Percentiles rank a stretch among this genome's conserved stretches.
Conservation (phyloP, 2,329 filamentous ascomycete genomes). For the Cladosporium sp. region DNA sequence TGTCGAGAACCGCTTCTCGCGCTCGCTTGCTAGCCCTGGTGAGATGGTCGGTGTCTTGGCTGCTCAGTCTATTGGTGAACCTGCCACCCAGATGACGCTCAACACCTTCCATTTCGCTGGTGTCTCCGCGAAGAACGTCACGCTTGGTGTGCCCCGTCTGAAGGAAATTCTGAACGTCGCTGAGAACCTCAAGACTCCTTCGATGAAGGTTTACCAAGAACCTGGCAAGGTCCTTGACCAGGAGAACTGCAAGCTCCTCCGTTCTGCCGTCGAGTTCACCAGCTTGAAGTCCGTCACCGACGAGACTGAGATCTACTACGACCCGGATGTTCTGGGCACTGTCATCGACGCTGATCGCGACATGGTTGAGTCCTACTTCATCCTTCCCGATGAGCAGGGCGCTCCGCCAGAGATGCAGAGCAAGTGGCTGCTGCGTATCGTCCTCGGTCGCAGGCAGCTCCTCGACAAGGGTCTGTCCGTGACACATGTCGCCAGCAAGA, state of each 20-base stretch:
- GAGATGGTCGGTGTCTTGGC: conserved; percentile 99
- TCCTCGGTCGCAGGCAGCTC: conserved; percentile 87
- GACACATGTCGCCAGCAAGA: conserved; percentile 79
- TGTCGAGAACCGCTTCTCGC: conserved; percentile 79
- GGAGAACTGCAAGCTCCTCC: conserved; percentile 75
- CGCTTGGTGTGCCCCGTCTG: conserved; percentile 93
- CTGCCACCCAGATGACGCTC: conserved; percentile 97
- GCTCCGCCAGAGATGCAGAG: conserved; percentile 61
- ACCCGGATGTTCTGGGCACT: conserved; percentile 80
- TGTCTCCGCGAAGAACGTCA: conserved; percentile 99
- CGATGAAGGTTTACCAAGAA: conserved; percentile 86
- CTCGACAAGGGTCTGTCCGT: conserved; percentile 90
- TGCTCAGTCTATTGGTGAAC: conserved; percentile 97
- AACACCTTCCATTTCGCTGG: conserved; percentile 99
- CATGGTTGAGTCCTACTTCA: conserved; percentile 94
- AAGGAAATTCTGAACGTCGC: conserved; percentile 99
- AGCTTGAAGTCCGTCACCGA: conserved; percentile 87
- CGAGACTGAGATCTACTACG: conserved; percentile 93
- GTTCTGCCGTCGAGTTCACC: conserved; percentile 89
- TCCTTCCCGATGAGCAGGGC: conserved; percentile 79
- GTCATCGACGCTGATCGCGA: conserved; percentile 82
- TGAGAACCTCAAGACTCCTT: conserved; percentile 96
- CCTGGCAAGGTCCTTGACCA: conserved; percentile 57
- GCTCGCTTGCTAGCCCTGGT: conserved; percentile 79
- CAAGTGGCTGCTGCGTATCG: conserved; percentile 89